phyloP scores from a whole-genome alignment of 805 yeast species.

The Hanseniaspora guilliermondii region DNA sequence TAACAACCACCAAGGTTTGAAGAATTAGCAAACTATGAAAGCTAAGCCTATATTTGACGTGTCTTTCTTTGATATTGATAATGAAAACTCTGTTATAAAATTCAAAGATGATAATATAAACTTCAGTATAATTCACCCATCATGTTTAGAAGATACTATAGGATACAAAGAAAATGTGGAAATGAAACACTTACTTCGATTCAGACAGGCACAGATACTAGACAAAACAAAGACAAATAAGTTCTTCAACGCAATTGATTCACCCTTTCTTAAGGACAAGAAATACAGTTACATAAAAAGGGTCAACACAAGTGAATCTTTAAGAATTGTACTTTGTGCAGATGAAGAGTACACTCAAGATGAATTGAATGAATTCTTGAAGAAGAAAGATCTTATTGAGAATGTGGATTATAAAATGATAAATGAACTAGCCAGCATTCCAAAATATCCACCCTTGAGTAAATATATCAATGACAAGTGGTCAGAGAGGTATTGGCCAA shows the following conservation, averaged over 20 bases:
- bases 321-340: constrained; percentile 26
- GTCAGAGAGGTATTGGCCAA: constrained; percentile 70
- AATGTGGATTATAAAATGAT: constrained; percentile 20
- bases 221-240: neutral
- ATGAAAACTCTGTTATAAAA: neutral
- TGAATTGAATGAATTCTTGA: constrained; percentile 22
- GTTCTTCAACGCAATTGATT: neutral
- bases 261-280: constrained; percentile 19
- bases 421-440: constrained; percentile 31
- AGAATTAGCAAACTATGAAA: neutral
- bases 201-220: neutral
- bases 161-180: neutral
- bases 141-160: neutral
- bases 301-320: constrained; percentile 27
- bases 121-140: neutral
- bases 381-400: constrained; percentile 15
- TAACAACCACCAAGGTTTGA: too few species aligned
- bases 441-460: constrained; percentile 53
- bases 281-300: constrained; percentile 36
- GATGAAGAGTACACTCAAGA: constrained; percentile 36
- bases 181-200: neutral
- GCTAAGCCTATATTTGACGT: constrained; percentile 1
- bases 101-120: neutral
- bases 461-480: constrained; percentile 55
- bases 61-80: constrained; percentile 6